Conservation (phyloP, 129 eudicot species). For the Oenanthe sinensis region DNA sequence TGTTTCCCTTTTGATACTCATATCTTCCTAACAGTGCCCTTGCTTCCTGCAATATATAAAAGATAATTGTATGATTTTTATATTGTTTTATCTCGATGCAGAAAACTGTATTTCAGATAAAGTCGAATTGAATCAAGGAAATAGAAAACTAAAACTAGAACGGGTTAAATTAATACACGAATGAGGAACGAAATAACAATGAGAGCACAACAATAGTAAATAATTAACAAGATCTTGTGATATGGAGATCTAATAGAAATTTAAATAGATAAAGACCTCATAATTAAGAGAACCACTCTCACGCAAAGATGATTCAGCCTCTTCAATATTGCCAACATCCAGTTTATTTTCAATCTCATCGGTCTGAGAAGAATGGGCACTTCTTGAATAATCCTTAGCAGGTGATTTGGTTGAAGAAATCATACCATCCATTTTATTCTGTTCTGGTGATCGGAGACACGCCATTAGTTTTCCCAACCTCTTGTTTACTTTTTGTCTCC, state of each 20-base stretch:
- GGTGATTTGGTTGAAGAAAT: slow-evolving; percentile 49
- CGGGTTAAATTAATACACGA: background rate
- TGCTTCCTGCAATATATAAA: slow-evolving; percentile 51
- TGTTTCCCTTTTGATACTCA: slow-evolving; percentile 87
- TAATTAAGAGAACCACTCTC: slow-evolving; percentile 76
- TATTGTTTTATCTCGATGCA: background rate
- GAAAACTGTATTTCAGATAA: background rate
- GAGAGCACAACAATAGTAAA: background rate
- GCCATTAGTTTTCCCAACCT: slow-evolving; percentile 45
- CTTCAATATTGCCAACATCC: slow-evolving; percentile 79
- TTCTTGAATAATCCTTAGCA: slow-evolving; percentile 47
- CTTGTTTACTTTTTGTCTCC: slow-evolving; percentile 12
- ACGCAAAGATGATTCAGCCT: slow-evolving; percentile 88
- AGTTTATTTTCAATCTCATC: slow-evolving; percentile 46
- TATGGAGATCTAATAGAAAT: background rate
- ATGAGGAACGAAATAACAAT: background rate
- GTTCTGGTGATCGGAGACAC: slow-evolving; percentile 60
- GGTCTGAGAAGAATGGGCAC: slow-evolving; percentile 45
- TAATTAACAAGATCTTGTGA: background rate
- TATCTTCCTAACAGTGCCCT: slow-evolving; percentile 90
- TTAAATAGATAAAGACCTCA: slow-evolving; percentile 41
- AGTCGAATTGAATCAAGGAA: background rate
- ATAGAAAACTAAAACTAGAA: background rate
- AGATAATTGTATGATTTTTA: background rate
- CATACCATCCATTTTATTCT: slow-evolving; percentile 34